Conservation (phyloP, 257 asterid genomes). For the Sherardia arvensis region DNA sequence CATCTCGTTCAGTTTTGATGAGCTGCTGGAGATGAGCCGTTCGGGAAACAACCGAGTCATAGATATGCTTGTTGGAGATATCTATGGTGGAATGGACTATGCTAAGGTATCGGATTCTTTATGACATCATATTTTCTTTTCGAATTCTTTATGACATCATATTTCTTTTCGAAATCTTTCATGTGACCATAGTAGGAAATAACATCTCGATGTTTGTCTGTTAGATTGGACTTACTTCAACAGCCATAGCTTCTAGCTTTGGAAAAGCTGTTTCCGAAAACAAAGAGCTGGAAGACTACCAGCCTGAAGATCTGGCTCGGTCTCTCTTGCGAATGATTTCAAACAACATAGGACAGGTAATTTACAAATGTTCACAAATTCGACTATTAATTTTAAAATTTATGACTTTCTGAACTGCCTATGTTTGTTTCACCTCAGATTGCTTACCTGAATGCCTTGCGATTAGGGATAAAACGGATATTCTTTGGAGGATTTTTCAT, state of each 20-base stretch:
- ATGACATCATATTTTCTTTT: too few relatives aligned
- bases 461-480: slow-evolving; percentile 73
- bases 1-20: slow-evolving; percentile 63
- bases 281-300: slow-evolving; percentile 63
- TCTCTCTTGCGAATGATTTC: slow-evolving; percentile 91
- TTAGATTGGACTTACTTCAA: slow-evolving; percentile 82
- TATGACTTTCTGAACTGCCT: neutral
- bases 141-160: too few relatives aligned
- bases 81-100: slow-evolving; percentile 78
- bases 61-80: slow-evolving; percentile 98
- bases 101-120: slow-evolving; percentile 41
- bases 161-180: neutral
- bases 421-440: slow-evolving; percentile 29
- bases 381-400: neutral
- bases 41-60: slow-evolving; percentile 75
- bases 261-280: slow-evolving; percentile 76
- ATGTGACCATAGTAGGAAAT: neutral
- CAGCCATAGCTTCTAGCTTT: slow-evolving; percentile 84
- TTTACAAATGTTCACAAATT: slow-evolving; percentile 10
- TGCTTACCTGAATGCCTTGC: slow-evolving; percentile 80
- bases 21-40: slow-evolving; percentile 74
- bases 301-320: slow-evolving; percentile 74
- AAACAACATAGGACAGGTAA: slow-evolving; percentile 86
- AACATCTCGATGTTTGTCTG: neutral
- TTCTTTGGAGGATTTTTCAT: slow-evolving; percentile 93